These are phyloP conservation scores for Astragalus glycyphyllos DNA, from an alignment of 306 rosid species.

Conservation along the genomic window DNA sequence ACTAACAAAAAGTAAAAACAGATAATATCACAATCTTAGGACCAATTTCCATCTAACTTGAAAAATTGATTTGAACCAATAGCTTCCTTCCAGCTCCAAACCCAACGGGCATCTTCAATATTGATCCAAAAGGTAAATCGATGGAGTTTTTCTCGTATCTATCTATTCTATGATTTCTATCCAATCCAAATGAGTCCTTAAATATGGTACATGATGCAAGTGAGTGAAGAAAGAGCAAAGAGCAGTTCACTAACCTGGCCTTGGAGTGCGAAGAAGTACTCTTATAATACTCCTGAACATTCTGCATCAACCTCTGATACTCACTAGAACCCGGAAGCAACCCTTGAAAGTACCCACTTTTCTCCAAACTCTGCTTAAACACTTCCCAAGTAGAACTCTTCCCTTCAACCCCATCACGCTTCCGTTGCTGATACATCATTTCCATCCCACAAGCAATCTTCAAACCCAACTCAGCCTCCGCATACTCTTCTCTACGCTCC, in stretches of 20 bases:
- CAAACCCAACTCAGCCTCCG: conserved; percentile 88
- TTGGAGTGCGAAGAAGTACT: conserved; percentile 64
- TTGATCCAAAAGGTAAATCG: background rate
- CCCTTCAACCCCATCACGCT: conserved; percentile 73
- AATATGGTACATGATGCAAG: background rate
- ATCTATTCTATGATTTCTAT: background rate
- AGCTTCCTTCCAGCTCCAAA: conserved; percentile 2
- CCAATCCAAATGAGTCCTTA: background rate
- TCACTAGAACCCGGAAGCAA: conserved; percentile 77
- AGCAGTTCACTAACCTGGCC: conserved; percentile 53
- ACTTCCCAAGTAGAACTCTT: conserved; percentile 79
- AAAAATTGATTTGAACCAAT: background rate
- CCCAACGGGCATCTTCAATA: background rate
- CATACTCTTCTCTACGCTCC: conserved; percentile 41
- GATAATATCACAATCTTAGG: background rate
- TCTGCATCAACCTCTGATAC: conserved; percentile 75
- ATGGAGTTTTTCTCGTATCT: background rate
- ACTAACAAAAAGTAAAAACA: conserved; percentile 21
- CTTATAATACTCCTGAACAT: conserved; percentile 74
- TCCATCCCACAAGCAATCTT: conserved; percentile 92
- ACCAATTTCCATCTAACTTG: background rate
- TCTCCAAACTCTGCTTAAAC: conserved; percentile 72
- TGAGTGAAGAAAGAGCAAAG: background rate
- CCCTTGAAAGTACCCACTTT: conserved; percentile 79
- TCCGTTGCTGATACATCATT: conserved; percentile 90